Evolutionary conservation across 805 yeast species (phyloP), one percentile per base, ranked within the genome.

Genomic region (Yamadazyma takamatsuzukensis): DNA sequence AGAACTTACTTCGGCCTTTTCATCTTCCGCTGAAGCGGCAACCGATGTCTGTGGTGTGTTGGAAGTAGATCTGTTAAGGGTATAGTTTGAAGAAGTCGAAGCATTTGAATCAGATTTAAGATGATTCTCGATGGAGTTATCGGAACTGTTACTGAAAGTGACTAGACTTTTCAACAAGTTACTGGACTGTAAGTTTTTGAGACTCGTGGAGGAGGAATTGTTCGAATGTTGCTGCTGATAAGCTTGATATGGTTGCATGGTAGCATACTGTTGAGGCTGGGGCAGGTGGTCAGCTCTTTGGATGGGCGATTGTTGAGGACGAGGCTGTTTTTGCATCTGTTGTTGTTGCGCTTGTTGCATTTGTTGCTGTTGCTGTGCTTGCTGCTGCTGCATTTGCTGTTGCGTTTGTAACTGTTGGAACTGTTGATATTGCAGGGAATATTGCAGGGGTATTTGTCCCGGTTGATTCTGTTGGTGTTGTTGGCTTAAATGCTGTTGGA

Each of bases 381-480:
- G 22, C 11, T 8, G 22, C 11, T 8, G 22, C 22, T 19, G 22
- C 11, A 11, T 11, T 11, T 25, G 17, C 17, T 33, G 27, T 19
- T 25, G 30, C 13, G 16, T 19, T 30, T 40, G 44, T 14, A 32
- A 33, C 19, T 39, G 43, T 19, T 42, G 46, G 23, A 36, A 42
- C 16, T 42, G 46, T 15, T 39, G 46, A 19, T 29, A 41, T 22
- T 41, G 45, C 18, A 27, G 39, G 18, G 39, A 36, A 16, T 31
- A 36, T 21, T 31, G 39, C 26, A 31, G 39, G n/a, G 35, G 33
- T 9, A 38, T 33, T 16, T 36, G 37, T 3, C 45, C 45, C 5
- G 42, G 37, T 30, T 35, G 43, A 12, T 36, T 39, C 17, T 42
- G 43, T 22, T 38, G 45, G 15, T 39, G 43, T 15, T 42, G 41